Evolutionary conservation across 129 eudicot species (phyloP).

Genomic region (Calendula officinalis): DNA sequence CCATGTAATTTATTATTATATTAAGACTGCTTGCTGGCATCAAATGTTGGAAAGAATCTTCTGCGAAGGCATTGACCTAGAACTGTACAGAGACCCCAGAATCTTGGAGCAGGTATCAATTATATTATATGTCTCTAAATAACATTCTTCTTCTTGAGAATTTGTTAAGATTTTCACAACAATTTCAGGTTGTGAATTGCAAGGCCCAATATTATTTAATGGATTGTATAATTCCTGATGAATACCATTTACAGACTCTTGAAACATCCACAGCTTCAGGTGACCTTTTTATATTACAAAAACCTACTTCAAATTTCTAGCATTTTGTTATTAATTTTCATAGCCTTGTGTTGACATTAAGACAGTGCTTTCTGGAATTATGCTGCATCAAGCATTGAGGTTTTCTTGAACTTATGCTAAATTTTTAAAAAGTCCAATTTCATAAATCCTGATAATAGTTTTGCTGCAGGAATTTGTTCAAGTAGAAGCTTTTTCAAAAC

Average conservation of each 20-base stretch:
- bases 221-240: constrained; percentile 98
- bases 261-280: constrained; percentile 99
- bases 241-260: constrained; percentile 92
- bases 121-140: constrained; percentile 35
- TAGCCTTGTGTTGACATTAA: constrained; percentile 88
- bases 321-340: constrained; percentile 9
- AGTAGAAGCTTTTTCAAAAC: constrained; percentile 94
- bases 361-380: constrained; percentile 92
- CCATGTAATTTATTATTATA: too few species aligned
- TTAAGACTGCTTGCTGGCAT: constrained; percentile 23
- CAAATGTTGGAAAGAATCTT: constrained; percentile 76
- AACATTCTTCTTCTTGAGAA: constrained; percentile 6
- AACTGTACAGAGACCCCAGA: constrained; percentile 89
- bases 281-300: too few species aligned
- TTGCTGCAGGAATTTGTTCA: constrained; percentile 86
- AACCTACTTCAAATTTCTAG: constrained; percentile 3
- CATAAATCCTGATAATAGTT: constrained; percentile 30
- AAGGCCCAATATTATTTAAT: constrained; percentile 92
- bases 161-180: constrained; percentile 6
- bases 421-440: constrained; percentile 8
- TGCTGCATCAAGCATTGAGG: constrained; percentile 94
- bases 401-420: constrained; percentile 36
- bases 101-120: constrained; percentile 93
- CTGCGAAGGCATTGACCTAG: constrained; percentile 97
- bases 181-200: constrained; percentile 88